These are phyloP conservation scores for Sporothrix mexicana DNA, from an alignment of 2,329 filamentous ascomycete species.

Conservation along the genomic window DNA sequence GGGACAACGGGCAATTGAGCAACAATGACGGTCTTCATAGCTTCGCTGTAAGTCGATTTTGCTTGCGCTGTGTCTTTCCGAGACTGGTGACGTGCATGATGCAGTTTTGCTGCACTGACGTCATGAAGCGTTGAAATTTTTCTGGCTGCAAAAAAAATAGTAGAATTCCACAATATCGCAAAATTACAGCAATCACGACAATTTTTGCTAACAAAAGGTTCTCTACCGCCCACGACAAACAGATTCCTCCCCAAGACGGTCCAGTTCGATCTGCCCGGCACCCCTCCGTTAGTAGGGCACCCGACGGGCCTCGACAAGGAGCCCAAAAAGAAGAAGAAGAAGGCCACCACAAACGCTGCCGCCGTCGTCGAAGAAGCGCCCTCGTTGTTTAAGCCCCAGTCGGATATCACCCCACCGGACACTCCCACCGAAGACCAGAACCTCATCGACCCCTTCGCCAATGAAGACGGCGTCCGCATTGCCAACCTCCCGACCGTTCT, in stretches of 20 bases:
- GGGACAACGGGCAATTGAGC: constrained; percentile 26
- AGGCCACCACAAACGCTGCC: constrained; percentile 34
- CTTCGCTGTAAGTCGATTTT: constrained; percentile 47
- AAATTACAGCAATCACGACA: background rate
- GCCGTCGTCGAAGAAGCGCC: constrained; percentile 49
- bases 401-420: constrained; percentile 60
- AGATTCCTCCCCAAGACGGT: constrained; percentile 94
- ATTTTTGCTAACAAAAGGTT: background rate
- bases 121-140: constrained; percentile 36
- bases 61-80: background rate
- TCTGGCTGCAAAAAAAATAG: background rate
- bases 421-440: constrained; percentile 58
- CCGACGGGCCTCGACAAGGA: constrained; percentile 35
- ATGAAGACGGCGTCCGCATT: constrained; percentile 63
- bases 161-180: background rate
- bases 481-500: constrained; percentile 55
- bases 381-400: constrained; percentile 58
- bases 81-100: background rate
- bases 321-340: constrained; percentile 38
- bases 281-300: constrained; percentile 47
- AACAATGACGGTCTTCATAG: constrained; percentile 51
- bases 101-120: constrained; percentile 34
- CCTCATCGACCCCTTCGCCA: constrained; percentile 57
- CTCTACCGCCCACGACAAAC: constrained; percentile 28
- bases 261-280: constrained; percentile 75